Evolutionary conservation across 2,329 filamentous ascomycete genomes (phyloP).

Genomic region (Corniculantispora saksenae): DNA sequence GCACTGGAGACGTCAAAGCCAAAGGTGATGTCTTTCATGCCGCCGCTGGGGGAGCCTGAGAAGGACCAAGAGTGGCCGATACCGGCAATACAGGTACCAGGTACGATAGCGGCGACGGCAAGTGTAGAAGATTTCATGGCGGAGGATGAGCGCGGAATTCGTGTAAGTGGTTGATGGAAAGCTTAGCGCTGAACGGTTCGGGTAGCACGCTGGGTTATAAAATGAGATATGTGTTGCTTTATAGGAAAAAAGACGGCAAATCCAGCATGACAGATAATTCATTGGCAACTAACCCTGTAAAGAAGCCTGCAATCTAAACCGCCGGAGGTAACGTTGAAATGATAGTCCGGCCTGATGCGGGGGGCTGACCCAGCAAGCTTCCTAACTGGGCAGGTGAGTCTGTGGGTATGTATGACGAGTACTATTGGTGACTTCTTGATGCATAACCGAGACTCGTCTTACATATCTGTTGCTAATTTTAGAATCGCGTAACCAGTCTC

Average conservation of each 20-base stretch:
- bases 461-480: neutral
- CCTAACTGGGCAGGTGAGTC: neutral
- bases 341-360: neutral
- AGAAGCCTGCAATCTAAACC: neutral
- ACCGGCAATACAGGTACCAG: slow-evolving; percentile 3
- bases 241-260: neutral
- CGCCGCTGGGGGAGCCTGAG: neutral
- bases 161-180: neutral
- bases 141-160: neutral
- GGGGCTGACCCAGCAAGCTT: neutral
- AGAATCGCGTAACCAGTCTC: neutral
- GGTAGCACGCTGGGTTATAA: neutral
- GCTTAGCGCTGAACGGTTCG: neutral
- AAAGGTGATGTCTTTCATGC: slow-evolving; percentile 22
- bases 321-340: neutral
- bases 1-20: slow-evolving; percentile 26
- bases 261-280: too few relatives aligned
- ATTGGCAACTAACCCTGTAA: too few relatives aligned
- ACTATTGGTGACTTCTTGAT: neutral
- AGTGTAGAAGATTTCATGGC: slow-evolving; percentile 4
- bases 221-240: neutral
- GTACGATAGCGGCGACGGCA: neutral
- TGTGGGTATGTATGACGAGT: neutral
- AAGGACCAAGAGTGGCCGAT: slow-evolving; percentile 10
- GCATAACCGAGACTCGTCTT: neutral